Evolutionary conservation across 306 rosid species (phyloP), one percentile per base, ranked within the genome.

Genomic region (Leucaena leucocephala): DNA sequence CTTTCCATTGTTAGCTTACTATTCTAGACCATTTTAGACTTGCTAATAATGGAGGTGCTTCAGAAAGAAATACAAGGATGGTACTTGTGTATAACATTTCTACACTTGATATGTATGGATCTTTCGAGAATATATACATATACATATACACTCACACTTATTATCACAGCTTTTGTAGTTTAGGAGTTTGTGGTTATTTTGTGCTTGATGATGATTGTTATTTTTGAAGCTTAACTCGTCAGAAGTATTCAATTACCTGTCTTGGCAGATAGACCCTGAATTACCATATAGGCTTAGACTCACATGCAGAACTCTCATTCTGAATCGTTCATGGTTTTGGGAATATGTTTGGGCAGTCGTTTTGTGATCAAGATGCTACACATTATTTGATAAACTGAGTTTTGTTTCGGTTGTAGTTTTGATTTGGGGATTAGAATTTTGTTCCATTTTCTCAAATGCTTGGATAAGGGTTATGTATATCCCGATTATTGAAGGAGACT

Each of bases 71-170:
- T 54, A 72, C 10, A n/a, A 27, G 69, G 22, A 42, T 82, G 71
- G 46, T 63, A 68, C 82, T 68, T 76, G 84, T 71, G 77, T 66
- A 76, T 66, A 75, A 52, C 66, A 78, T 66, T 76, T 74, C 4
- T 36, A 7, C 3, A 6, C 57, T 71, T 50, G n/a, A 22, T 73
- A 45, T 38, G 87, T 71, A 14, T 76, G 63, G 57, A 35, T 43
- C 7, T 81, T 35, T 72, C 17, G 15, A 58, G 17, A 3, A 22
- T 70, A 21, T 63, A 50, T 64, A 45, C 5, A 54, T 4, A n/a
- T n/a, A n/a, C n/a, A 36, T 36, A 36, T 36, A 36, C 39, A 36
- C 4, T 1, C 39, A 40, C 43, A 50, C 19, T 14, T 15, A 16
- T 52, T n/a, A 19, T 34, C 36, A 17, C 62, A 48, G 65, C 19